Evolutionary conservation across 768 basidiomycete genomes (phyloP), one percentile per base, ranked within the genome.

Genomic region (Gymnopilus dilepis): DNA sequence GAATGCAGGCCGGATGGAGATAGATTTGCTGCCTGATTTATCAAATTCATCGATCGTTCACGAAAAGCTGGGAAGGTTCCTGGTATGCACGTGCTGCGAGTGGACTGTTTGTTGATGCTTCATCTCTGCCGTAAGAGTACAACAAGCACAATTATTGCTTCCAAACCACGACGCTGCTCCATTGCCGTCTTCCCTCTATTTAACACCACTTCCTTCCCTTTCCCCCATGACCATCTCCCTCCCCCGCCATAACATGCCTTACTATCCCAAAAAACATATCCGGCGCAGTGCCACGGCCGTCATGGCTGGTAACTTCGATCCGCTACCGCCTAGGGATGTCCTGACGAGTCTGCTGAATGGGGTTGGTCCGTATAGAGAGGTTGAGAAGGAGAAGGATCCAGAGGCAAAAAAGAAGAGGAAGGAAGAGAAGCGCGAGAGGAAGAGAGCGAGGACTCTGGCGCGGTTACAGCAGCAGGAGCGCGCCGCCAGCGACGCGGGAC

Each of bases 301-400:
- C 41, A 84, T 92, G 75, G 86, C 90, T 0, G 92, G 92, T 66
- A 77, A 81, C 70, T 92, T 91, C 73, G 92, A 93, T 77, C 72
- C 80, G 5, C 82, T 82, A 19, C 86, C 88, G 0, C 70, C 81
- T 37, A 84, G 92, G 71, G 91, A 93, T 75, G 90, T 89, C 64
- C 80, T 94, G 65, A 93, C 92, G 13, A 90, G 88, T 73, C 73
- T 92, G 52, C 77, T 93, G 69, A 92, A 92, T 69, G 90, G 91
- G 53, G 88, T 92, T 30, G 82, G 82, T 0, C 84, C 84, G 6
- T 88, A 91, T 73, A 82, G 84, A 62, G 81, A 76, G 15, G 83
- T 86, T 26, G 89, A 90, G 76, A 82, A 78, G 59, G 84, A 86
- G 30, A 87, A 88, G 63, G 83, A 50, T n/a, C 47, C 47, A 5